Evolutionary conservation across 108 stramenopile species (phyloP).

Genomic region (Chaetoceros tenuissimus): DNA sequence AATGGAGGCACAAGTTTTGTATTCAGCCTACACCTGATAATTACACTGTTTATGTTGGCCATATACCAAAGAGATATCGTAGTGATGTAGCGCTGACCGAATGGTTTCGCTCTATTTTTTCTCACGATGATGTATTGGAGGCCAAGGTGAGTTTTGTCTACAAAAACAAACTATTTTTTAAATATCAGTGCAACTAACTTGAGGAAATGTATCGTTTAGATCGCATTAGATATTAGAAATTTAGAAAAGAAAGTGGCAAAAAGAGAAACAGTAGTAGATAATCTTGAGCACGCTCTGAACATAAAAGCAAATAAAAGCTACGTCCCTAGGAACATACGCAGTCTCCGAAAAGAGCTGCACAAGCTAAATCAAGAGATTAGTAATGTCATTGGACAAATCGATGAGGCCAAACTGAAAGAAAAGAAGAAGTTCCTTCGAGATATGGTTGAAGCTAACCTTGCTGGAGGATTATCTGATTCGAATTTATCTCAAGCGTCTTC

Average conservation of each 20-base stretch:
- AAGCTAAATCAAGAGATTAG: conserved; percentile 16
- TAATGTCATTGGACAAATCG: conserved; percentile 6
- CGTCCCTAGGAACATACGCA: conserved; percentile 16
- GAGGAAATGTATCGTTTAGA: too few relatives aligned
- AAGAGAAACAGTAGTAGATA: conserved; percentile 30
- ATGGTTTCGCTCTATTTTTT: conserved; percentile 37
- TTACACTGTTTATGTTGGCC: conserved; percentile 29
- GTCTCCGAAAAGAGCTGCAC: conserved; percentile 2
- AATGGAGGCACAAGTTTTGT: conserved; percentile 36
- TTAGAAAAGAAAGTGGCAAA: conserved; percentile 31
- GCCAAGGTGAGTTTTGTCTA: too few relatives aligned
- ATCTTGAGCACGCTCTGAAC: conserved; percentile 52
- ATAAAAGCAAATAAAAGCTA: conserved; percentile 28
- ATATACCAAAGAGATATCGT: conserved; percentile 29
- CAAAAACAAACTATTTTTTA: too few relatives aligned
- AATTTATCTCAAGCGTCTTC: too few relatives aligned
- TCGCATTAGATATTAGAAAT: conserved; percentile 38
- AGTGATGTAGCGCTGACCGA: conserved; percentile 20
- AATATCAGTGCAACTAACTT: too few relatives aligned
- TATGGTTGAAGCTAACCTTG: background rate
- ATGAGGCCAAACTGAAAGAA: conserved; percentile 2
- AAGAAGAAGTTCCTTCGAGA: conserved; percentile 2
- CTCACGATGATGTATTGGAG: conserved; percentile 24
- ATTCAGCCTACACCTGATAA: conserved; percentile 15
- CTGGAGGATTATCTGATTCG: too few relatives aligned